phyloP scores from a whole-genome alignment of 257 asterid species.

The Anisodus tanguticus region DNA sequence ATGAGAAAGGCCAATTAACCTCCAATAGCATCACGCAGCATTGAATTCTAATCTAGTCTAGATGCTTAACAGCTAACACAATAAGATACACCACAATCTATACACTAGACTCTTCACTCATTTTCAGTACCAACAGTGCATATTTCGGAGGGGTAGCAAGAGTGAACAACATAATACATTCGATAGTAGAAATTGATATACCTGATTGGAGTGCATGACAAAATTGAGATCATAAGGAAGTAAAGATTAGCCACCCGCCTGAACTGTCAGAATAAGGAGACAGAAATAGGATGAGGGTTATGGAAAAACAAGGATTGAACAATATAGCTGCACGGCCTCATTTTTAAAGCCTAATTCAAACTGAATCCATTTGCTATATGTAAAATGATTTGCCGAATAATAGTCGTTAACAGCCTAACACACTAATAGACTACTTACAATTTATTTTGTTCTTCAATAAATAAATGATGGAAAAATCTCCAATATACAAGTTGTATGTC shows the following conservation, averaged over 20 bases:
- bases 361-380: not conserved
- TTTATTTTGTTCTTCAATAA: not conserved
- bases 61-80: not conserved
- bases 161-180: not conserved
- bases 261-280: conserved; percentile 79
- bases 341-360: not conserved
- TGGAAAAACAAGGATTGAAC: not conserved
- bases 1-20: not conserved
- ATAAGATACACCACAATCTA: not conserved
- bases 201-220: conserved; percentile 99
- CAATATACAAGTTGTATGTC: not conserved
- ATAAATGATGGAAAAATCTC: not conserved
- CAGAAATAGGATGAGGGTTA: conserved; percentile 37
- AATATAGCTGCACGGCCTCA: not conserved
- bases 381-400: conserved; percentile 13
- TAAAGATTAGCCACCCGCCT: conserved; percentile 99
- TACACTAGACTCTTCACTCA: not conserved
- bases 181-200: conserved; percentile 37
- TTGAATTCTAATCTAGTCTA: not conserved
- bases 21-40: conserved; percentile 7
- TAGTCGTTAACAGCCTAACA: not conserved
- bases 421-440: not conserved
- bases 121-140: not conserved
- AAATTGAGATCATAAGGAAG: conserved; percentile 95
- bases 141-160: too few species aligned